Evolutionary conservation across 2,329 filamentous ascomycete genomes (phyloP), one percentile per base, ranked within the genome.

Genomic region (Colletotrichum lini): DNA sequence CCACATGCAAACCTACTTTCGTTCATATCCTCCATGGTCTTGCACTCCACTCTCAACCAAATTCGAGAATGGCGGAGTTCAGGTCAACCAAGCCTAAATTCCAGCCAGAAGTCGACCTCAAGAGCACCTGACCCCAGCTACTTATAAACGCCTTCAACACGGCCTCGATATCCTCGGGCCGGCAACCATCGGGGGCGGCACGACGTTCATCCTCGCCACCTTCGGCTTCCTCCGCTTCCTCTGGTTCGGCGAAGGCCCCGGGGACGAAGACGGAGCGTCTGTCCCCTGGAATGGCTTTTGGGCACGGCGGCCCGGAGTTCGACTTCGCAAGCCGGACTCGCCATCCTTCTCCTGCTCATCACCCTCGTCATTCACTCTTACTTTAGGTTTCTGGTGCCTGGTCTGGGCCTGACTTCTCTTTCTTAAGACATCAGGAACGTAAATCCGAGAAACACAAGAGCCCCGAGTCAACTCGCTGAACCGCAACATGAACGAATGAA

Each of bases 161-260:
- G 58, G 65, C 16, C 65, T 74, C 8, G 73, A 67, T 2, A 13
- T 52, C 9, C 50, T 58, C 15, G 73, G 73, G 12, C 57, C 73
- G 23, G 13, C 53, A n/a, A 65, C 53, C 1, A 62, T 76, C 38
- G 53, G 67, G 1, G 70, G 72, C 53, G 75, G 75, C 13, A 67
- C 73, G 1, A 64, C 73, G 3, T 15, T 73, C 44, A 70, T 72
- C 3, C 72, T 75, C 12, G 58, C 62, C 35, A 54, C 76, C 18
- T 64, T 76, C 15, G 73, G 70, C 6, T 72, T 77, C 15, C 71
- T 77, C 9, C 54, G 61, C 18, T 69, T 73, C 18, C 65, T 76
- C 4, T 77, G 75, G 76, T 21, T 54, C 12, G 74, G 73, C 23
- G 71, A 74, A 38, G 73, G 72, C 2, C 38, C 52, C 4, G 63